A percentile compares a stretch with the other conserved stretches of the same genome.
Conservation (phyloP, 257 asterid species). For the Nicotiana otophora region DNA sequence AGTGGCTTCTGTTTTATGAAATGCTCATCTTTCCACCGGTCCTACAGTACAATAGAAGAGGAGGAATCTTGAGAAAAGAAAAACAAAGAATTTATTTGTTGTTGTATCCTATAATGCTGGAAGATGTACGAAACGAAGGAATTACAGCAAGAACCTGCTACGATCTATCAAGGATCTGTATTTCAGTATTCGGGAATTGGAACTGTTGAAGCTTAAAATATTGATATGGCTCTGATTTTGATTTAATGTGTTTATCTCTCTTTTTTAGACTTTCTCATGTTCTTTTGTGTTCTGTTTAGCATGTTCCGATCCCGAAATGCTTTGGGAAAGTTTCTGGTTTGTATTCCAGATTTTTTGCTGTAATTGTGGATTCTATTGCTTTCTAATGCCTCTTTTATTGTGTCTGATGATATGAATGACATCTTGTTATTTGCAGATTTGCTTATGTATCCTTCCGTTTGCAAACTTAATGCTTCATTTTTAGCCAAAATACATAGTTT, state of each 20-base stretch:
- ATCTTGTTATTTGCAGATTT: background rate
- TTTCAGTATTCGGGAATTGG: background rate
- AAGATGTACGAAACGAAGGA: background rate
- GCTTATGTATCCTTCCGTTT: background rate
- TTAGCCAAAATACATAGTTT: no score
- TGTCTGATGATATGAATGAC: background rate
- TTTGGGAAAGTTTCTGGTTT: background rate
- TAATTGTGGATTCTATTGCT: background rate
- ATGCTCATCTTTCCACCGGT: background rate
- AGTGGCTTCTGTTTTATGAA: background rate
- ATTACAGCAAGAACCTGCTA: background rate
- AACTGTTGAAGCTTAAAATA: background rate
- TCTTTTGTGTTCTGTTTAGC: background rate
- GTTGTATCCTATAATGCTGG: background rate
- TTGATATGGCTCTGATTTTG: background rate
- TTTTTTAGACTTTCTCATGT: background rate
- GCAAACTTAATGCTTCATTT: background rate
- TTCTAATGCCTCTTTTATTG: background rate
- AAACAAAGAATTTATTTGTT: background rate
- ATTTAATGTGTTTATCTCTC: background rate
- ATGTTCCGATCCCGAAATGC: background rate
- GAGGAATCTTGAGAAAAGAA: background rate
- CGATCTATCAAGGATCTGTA: background rate
- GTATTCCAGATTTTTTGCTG: background rate
- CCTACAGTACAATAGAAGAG: background rate